Evolutionary conservation across 2,329 filamentous ascomycete species (phyloP).

Genomic region (Lomentospora prolificans): DNA sequence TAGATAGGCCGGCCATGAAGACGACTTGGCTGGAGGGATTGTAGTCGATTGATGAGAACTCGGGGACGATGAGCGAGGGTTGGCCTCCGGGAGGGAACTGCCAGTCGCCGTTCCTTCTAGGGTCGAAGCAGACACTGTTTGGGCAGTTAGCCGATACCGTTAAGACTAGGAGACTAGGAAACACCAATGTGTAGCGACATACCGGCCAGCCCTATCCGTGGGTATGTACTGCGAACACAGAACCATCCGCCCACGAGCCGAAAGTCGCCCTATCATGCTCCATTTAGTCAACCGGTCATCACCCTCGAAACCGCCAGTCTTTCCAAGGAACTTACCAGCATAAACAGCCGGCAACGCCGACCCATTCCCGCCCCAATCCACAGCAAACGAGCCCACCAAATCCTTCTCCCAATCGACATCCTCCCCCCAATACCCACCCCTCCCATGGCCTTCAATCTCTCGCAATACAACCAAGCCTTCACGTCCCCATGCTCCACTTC

Average conservation of each 20-base stretch:
- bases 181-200: too few species aligned
- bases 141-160: background rate
- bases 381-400: slow-evolving; percentile 20
- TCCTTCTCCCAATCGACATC: slow-evolving; percentile 24
- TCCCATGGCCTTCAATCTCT: slow-evolving; percentile 12
- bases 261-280: slow-evolving; percentile 15
- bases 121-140: background rate
- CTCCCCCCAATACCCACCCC: slow-evolving; percentile 9
- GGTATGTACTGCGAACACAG: slow-evolving; percentile 30
- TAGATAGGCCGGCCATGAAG: slow-evolving; percentile 28
- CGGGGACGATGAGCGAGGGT: slow-evolving; percentile 15
- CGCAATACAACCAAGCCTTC: slow-evolving; percentile 27
- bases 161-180: too few species aligned
- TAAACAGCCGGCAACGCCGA: slow-evolving; percentile 32
- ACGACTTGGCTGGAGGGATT: slow-evolving; percentile 33
- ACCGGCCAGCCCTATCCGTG: slow-evolving; percentile 32
- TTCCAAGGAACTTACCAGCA: slow-evolving; percentile 27
- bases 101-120: background rate
- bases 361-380: slow-evolving; percentile 26
- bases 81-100: background rate
- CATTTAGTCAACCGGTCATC: background rate
- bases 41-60: slow-evolving; percentile 38
- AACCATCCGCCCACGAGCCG: slow-evolving; percentile 24
- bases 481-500: slow-evolving; percentile 27
- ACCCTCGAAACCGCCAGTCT: background rate